Evolutionary conservation across 1,284 basidiomycete species (phyloP).

Genomic region (Boletus smithii): DNA sequence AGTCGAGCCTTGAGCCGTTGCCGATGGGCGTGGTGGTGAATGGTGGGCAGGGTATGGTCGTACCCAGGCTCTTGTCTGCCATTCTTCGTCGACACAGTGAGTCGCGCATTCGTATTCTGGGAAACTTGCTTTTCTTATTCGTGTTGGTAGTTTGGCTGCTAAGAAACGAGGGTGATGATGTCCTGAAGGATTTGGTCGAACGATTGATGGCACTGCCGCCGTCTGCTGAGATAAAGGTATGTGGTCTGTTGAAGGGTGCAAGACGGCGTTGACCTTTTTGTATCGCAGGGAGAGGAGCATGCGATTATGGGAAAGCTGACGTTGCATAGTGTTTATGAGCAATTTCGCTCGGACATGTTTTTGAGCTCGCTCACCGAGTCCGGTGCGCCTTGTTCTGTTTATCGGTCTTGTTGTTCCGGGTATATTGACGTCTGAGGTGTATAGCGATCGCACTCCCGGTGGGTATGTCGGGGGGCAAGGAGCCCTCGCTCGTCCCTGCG

Average conservation of each 20-base stretch:
- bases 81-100: constrained; percentile 74
- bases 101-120: constrained; percentile 27
- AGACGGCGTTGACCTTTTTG: not conserved
- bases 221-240: constrained; percentile 57
- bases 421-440: not conserved
- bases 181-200: constrained; percentile 55
- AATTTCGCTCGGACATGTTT: constrained; percentile 82
- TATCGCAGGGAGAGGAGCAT: constrained; percentile 71
- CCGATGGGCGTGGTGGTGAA: constrained; percentile 30
- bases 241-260: not conserved
- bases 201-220: constrained; percentile 58
- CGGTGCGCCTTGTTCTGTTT: constrained; percentile 45
- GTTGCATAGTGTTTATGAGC: constrained; percentile 70
- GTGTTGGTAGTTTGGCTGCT: constrained; percentile 64
- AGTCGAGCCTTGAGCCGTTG: constrained; percentile 35
- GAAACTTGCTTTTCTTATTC: not conserved
- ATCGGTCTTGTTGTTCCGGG: not conserved
- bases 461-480: constrained; percentile 58
- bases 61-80: constrained; percentile 62
- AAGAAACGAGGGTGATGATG: constrained; percentile 56
- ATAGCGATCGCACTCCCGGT: constrained; percentile 82
- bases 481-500: constrained; percentile 39
- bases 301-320: constrained; percentile 71
- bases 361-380: constrained; percentile 85
- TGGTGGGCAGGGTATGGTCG: constrained; percentile 52